Conservation (phyloP, 805 yeast species). For the Wilhelminamyces savonicus region DNA sequence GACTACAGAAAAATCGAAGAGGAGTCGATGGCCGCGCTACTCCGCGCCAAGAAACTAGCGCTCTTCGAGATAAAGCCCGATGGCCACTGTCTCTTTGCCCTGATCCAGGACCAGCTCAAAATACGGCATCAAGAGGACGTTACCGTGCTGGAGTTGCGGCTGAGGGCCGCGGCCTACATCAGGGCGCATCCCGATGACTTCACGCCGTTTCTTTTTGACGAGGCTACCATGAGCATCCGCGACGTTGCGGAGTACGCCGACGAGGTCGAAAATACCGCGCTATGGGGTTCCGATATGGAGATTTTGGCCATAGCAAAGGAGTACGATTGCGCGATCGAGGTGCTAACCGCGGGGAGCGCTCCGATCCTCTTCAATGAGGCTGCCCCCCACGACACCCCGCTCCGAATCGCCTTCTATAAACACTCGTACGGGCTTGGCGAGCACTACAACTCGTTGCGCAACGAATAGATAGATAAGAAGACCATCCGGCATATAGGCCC, state of each 20-base stretch:
- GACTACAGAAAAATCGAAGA: slow-evolving; percentile 70
- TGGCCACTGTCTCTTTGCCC: slow-evolving; percentile 90
- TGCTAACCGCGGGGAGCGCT: slow-evolving; percentile 73
- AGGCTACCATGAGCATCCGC: slow-evolving; percentile 54
- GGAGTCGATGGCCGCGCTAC: slow-evolving; percentile 52
- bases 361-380: slow-evolving; percentile 57
- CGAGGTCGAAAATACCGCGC: slow-evolving; percentile 67
- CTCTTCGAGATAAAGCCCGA: slow-evolving; percentile 78
- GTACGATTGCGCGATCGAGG: slow-evolving; percentile 68
- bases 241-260: slow-evolving; percentile 64
- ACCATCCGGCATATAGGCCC: too few species aligned
- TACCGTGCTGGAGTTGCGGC: slow-evolving; percentile 51
- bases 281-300: slow-evolving; percentile 98
- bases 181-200: slow-evolving; percentile 60
- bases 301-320: slow-evolving; percentile 71
- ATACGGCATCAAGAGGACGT: slow-evolving; percentile 38
- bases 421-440: slow-evolving; percentile 89
- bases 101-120: slow-evolving; percentile 71
- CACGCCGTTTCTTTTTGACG: slow-evolving; percentile 80
- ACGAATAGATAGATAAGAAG: too few species aligned
- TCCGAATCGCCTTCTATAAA: slow-evolving; percentile 75
- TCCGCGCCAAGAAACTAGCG: slow-evolving; percentile 41
- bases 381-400: slow-evolving; percentile 39
- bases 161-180: slow-evolving; percentile 61
- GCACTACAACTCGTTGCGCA: slow-evolving; percentile 79